These are phyloP conservation scores for Hymenoscyphus linearis DNA, from an alignment of 2,329 filamentous ascomycete genomes.

Conservation along the genomic window DNA sequence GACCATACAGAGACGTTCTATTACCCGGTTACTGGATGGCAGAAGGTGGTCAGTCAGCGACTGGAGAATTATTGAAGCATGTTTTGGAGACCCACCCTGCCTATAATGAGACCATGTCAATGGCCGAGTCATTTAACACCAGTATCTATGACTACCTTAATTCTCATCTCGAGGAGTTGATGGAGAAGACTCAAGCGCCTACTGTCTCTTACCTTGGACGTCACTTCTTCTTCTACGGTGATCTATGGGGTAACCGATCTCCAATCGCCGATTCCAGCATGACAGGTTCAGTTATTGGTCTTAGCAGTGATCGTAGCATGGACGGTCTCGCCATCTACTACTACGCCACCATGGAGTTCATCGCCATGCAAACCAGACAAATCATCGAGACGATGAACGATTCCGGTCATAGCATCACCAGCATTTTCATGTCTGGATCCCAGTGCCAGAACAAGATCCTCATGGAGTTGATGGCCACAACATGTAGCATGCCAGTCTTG, in stretches of 20 bases:
- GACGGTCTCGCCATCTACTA: conserved; percentile 88
- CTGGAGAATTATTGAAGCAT: conserved; percentile 88
- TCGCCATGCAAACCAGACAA: conserved; percentile 92
- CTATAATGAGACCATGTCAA: conserved; percentile 71
- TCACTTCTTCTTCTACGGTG: conserved; percentile 98
- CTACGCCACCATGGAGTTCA: conserved; percentile 96
- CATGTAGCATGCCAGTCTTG: conserved; percentile 85
- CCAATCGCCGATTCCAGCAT: conserved; percentile 90
- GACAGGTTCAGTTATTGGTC: conserved; percentile 82
- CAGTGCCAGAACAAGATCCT: conserved; percentile 95
- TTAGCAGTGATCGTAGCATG: conserved; percentile 80
- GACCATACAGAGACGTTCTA: conserved; percentile 90
- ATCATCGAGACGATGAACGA: conserved; percentile 94
- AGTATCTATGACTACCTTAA: conserved; percentile 97
- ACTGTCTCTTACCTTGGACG: conserved; percentile 79
- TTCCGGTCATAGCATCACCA: conserved; percentile 78
- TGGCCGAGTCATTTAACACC: conserved; percentile 74
- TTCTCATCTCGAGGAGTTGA: conserved; percentile 73
- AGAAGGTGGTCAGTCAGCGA: conserved; percentile 94
- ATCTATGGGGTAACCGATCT: conserved; percentile 93
- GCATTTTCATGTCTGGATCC: conserved; percentile 98
- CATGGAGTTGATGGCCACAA: conserved; percentile 86
- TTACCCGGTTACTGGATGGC: conserved; percentile 94
- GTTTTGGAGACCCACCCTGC: conserved; percentile 93
- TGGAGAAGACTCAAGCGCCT: conserved; percentile 62